phyloP scores from a whole-genome alignment of 805 yeast genomes.

The Kodamaea restingae region DNA sequence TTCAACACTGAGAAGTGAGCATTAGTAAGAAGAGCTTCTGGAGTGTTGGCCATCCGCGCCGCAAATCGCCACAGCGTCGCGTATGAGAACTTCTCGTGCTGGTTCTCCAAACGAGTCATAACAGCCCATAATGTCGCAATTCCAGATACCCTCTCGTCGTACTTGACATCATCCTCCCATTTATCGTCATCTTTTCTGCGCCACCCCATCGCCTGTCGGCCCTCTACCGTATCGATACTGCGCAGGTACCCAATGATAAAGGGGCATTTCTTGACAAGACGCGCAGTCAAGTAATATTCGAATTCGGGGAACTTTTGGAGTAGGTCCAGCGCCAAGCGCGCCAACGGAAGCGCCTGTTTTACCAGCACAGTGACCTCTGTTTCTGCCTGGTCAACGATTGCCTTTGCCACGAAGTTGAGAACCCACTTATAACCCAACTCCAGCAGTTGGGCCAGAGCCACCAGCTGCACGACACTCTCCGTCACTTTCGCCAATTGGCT shows the following conservation, averaged over 20 bases:
- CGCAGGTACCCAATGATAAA: constrained; percentile 79
- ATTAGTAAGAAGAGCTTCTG: constrained; percentile 48
- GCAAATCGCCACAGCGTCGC: constrained; percentile 59
- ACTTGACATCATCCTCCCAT: constrained; percentile 62
- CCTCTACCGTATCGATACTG: constrained; percentile 72
- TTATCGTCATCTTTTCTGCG: constrained; percentile 40
- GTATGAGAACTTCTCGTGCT: constrained; percentile 28
- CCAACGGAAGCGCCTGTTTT: constrained; percentile 75
- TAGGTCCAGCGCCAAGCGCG: constrained; percentile 54
- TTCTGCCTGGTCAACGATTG: constrained; percentile 86
- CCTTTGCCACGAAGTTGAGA: constrained; percentile 78
- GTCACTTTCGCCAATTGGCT: constrained; percentile 53
- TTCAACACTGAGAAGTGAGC: constrained; percentile 69
- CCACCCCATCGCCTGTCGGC: constrained; percentile 87
- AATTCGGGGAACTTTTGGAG: constrained; percentile 48
- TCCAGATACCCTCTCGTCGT: constrained; percentile 85
- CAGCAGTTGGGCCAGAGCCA: constrained; percentile 45
- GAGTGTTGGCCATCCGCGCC: constrained; percentile 66
- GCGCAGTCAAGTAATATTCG: constrained; percentile 59
- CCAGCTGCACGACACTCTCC: constrained; percentile 45
- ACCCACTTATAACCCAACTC: constrained; percentile 66
- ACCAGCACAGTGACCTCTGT: constrained; percentile 82
- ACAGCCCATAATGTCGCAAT: constrained; percentile 78
- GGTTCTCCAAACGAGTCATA: constrained; percentile 46
- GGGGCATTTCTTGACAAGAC: constrained; percentile 91